Evolutionary conservation across 2,329 filamentous ascomycete genomes (phyloP).

Genomic region (Zymoseptoria ardabiliae): DNA sequence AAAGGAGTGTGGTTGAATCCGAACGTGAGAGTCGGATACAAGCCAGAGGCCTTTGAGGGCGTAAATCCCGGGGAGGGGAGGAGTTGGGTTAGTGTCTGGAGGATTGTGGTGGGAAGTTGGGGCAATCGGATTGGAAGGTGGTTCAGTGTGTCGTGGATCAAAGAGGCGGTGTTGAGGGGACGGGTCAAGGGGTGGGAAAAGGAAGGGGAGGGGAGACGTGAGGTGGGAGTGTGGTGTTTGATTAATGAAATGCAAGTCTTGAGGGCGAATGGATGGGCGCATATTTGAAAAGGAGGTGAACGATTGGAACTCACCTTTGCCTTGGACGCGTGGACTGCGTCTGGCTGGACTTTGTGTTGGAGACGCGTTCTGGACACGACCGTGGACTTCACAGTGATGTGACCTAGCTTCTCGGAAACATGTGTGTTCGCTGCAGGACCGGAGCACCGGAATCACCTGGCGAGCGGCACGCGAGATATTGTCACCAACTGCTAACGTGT

Average conservation of each 20-base stretch:
- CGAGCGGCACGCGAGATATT: not conserved
- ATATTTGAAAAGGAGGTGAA: constrained; percentile 17
- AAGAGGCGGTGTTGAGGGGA: constrained; percentile 22
- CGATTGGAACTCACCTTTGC: not conserved
- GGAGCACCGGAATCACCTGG: not conserved
- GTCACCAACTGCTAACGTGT: no score
- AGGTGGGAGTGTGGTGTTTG: constrained; percentile 25
- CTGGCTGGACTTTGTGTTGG: not conserved
- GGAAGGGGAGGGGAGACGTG: constrained; percentile 22
- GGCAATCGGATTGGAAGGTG: constrained; percentile 48
- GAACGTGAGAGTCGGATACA: constrained; percentile 61
- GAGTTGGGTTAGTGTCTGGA: constrained; percentile 26
- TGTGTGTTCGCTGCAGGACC: not conserved
- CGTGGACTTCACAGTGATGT: not conserved
- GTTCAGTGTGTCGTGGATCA: constrained; percentile 29
- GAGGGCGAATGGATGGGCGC: constrained; percentile 23
- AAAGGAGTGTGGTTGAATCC: constrained; percentile 63
- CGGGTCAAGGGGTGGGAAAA: constrained; percentile 12
- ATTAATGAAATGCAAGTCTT: constrained; percentile 27
- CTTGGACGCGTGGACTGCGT: not conserved
- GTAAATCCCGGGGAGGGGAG: constrained; percentile 32
- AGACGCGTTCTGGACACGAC: not conserved
- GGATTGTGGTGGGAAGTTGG: constrained; percentile 52
- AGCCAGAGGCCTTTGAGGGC: constrained; percentile 44
- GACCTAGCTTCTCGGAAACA: not conserved